Evolutionary conservation across 75 land plant genomes (phyloP).

Genomic region (Pinus albicaulis): DNA sequence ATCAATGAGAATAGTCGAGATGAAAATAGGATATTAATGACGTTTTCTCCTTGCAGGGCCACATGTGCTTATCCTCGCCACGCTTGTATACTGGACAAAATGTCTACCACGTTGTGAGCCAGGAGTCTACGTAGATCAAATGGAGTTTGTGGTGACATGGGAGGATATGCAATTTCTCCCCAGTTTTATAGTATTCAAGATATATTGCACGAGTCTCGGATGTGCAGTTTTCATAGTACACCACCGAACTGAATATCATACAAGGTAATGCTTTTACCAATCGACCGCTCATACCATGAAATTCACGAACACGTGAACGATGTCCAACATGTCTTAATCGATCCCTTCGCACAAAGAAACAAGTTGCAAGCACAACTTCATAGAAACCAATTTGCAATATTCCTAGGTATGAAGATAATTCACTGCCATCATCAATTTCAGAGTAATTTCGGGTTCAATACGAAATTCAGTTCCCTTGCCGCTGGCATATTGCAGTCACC

Average conservation of each 20-base stretch:
- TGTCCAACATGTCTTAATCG: conserved; percentile 48
- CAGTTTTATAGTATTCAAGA: conserved; percentile 73
- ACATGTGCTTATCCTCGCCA: conserved; percentile 51
- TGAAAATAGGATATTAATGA: no score
- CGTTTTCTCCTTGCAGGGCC: no score
- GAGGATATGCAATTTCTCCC: conserved; percentile 69
- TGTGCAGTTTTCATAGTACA: conserved; percentile 76
- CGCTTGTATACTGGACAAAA: conserved; percentile 97
- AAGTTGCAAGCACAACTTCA: conserved; percentile 80
- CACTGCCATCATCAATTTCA: no score
- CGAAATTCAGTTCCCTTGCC: no score
- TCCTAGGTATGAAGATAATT: no score
- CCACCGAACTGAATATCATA: conserved; percentile 49
- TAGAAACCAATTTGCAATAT: no score
- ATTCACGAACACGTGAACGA: conserved; percentile 34
- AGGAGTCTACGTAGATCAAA: conserved; percentile 76
- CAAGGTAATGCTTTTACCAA: conserved; percentile 79
- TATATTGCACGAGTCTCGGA: conserved; percentile 76
- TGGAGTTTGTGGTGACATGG: conserved; percentile 87
- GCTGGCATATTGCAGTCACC: no score
- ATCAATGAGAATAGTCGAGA: no score
- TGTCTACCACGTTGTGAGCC: conserved; percentile 87
- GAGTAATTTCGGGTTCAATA: no score
- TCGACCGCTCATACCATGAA: conserved; percentile 71
- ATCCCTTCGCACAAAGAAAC: conserved; percentile 78